These are phyloP conservation scores for Plantago elongata DNA, from an alignment of 257 asterid genomes.

Conservation along the genomic window DNA sequence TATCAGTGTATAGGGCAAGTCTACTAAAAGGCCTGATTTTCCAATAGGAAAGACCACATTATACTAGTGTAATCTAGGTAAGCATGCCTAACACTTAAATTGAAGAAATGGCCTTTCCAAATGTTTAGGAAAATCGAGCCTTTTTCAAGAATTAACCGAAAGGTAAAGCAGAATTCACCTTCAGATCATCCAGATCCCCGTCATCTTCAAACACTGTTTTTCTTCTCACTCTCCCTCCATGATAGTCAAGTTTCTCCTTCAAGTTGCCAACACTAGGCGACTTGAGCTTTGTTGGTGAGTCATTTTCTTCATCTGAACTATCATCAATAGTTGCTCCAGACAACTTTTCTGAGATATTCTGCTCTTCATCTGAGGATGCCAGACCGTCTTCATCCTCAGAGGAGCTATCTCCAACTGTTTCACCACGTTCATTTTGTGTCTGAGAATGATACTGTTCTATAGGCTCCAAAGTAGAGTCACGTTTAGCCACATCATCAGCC, in stretches of 20 bases:
- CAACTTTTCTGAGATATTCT: conserved; percentile 16
- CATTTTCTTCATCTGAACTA: conserved; percentile 57
- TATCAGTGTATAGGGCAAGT: too few relatives aligned
- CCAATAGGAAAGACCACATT: too few relatives aligned
- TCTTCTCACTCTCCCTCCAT: conserved; percentile 89
- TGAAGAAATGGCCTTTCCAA: too few relatives aligned
- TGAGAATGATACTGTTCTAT: conserved; percentile 32
- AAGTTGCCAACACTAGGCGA: conserved; percentile 29
- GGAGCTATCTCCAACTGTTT: conserved; percentile 45
- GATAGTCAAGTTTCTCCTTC: conserved; percentile 52
- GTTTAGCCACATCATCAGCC: conserved; percentile 28
- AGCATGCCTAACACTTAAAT: too few relatives aligned
- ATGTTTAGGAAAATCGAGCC: too few relatives aligned
- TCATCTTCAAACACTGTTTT: conserved; percentile 78
- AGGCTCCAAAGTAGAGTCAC: conserved; percentile 30
- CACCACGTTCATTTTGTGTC: conserved; percentile 35
- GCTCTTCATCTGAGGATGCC: conserved; percentile 35
- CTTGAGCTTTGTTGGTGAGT: conserved; percentile 30
- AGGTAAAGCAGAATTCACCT: conserved; percentile 5
- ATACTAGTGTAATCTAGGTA: too few relatives aligned
- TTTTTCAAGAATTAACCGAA: background rate
- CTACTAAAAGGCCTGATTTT: too few relatives aligned
- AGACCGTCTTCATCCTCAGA: conserved; percentile 33
- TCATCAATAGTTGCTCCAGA: conserved; percentile 25
- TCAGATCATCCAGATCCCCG: conserved; percentile 31